These are phyloP conservation scores for Botrytis tulipae DNA, from an alignment of 2,329 filamentous ascomycete species.

Conservation along the genomic window DNA sequence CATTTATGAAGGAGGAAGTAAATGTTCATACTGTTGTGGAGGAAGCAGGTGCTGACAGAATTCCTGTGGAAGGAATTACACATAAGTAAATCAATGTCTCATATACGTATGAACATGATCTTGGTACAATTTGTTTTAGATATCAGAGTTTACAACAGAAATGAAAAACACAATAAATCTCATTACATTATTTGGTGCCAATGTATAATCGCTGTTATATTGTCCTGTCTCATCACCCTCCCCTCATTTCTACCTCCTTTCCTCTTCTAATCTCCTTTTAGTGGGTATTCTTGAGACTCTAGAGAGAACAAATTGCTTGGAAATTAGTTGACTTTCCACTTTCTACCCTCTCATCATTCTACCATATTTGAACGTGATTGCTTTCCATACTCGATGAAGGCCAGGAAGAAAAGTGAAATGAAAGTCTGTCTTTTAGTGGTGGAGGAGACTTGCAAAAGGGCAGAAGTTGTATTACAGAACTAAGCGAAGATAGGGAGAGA, in stretches of 20 bases:
- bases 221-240: background rate
- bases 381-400: background rate
- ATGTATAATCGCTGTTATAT: background rate
- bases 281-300: background rate
- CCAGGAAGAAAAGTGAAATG: background rate
- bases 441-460: background rate
- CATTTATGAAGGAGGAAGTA: conserved; percentile 89
- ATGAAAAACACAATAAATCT: background rate
- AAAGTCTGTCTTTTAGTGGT: background rate
- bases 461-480: background rate
- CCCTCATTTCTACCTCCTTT: background rate
- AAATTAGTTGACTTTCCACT: background rate
- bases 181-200: background rate
- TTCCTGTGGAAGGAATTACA: conserved; percentile 58
- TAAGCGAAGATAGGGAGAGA: background rate
- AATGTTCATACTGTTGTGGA: conserved; percentile 56
- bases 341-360: background rate
- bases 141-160: background rate
- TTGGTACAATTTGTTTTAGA: background rate
- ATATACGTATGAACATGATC: background rate
- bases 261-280: background rate
- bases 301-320: background rate
- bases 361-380: background rate
- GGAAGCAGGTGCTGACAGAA: conserved; percentile 57
- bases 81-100: conserved; percentile 2